Percentiles rank a stretch among this genome's conserved stretches.
These are phyloP conservation scores for Euryodendron excelsum DNA, from an alignment of 148 eudicot genomes.

Conservation along the genomic window DNA sequence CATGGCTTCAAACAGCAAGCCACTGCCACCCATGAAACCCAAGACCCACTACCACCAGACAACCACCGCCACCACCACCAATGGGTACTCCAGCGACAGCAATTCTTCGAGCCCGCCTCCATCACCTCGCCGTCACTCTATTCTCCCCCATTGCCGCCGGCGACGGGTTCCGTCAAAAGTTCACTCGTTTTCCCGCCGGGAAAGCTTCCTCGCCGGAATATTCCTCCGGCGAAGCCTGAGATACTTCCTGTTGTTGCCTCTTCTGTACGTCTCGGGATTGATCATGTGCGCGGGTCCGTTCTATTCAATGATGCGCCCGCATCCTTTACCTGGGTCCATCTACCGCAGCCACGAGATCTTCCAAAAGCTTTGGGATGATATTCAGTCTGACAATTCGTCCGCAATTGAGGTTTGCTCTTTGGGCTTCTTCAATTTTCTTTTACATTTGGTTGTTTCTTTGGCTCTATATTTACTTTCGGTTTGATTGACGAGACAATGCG, in stretches of 20 bases:
- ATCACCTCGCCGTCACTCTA: too few relatives aligned
- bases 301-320: conserved; percentile 40
- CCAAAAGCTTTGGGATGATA: conserved; percentile 45
- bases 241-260: conserved; percentile 36
- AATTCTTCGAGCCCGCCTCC: too few relatives aligned
- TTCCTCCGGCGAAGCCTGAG: conserved; percentile 38
- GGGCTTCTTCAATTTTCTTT: background rate
- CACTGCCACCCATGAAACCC: conserved; percentile 15
- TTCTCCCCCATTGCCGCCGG: background rate
- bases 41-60: conserved; percentile 11
- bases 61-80: conserved; percentile 1
- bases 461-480: background rate
- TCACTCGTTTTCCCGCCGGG: conserved; percentile 27
- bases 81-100: conserved; percentile 19
- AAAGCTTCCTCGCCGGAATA: conserved; percentile 25
- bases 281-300: conserved; percentile 50
- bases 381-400: conserved; percentile 44
- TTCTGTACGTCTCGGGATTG: conserved; percentile 53
- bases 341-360: conserved; percentile 61
- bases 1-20: background rate
- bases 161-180: conserved; percentile 4
- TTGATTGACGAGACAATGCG: conserved; percentile 13
- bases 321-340: conserved; percentile 59
- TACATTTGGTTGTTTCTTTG: background rate
- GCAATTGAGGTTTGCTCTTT: conserved; percentile 39